Base-by-base conservation (phyloP, 1,284 basidiomycete species). In the Chalciporus sp. region DNA sequence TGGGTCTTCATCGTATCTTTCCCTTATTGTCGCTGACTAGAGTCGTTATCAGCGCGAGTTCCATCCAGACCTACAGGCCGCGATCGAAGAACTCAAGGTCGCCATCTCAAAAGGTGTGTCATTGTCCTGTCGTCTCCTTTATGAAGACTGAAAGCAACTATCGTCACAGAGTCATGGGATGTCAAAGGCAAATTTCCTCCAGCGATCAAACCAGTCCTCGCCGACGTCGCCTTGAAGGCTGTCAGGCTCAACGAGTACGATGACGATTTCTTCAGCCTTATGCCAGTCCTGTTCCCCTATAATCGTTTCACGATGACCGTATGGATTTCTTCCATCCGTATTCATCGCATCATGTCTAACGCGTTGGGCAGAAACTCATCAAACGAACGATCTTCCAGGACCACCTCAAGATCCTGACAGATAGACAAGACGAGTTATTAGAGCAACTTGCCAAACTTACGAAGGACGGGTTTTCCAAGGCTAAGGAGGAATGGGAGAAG, bases 281-380 rank as follows among this genome's bases (percentile, higher is more conserved):
- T 97, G 84, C 93, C 94, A 0, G 78, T 76, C 28, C 74, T 96
- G 42, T 95, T 97, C 66, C 94, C 94, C 0, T 96, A 96, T 69
- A 97, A 97, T 72, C 88, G 90, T 62, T 96, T 92, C 70, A 92
- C 90, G 0, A 92, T 92, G 89, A 87, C 77, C 47, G 88, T 88
- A 51, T 46, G 84, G 72, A 17, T 53, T 40, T 16, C 12, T 4
- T 40, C 39, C 5, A 51, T 33, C 4, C 2, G 14, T 14, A 2
- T 27, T 8, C 8, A 11, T 31, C 9, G 31, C 17, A 37, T 20
- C 23, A 27, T 8, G 0, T 14, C 58, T 70, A 29, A 67, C 48
- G 3, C 33, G 4, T 23, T 40, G 17, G 40, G 37, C 62, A 91
- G 88, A 92, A 92, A 82, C 78, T 93, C 27, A 90, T 91, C 69